phyloP scores from a whole-genome alignment of 108 stramenopile species.

The Skeletonema costatum region DNA sequence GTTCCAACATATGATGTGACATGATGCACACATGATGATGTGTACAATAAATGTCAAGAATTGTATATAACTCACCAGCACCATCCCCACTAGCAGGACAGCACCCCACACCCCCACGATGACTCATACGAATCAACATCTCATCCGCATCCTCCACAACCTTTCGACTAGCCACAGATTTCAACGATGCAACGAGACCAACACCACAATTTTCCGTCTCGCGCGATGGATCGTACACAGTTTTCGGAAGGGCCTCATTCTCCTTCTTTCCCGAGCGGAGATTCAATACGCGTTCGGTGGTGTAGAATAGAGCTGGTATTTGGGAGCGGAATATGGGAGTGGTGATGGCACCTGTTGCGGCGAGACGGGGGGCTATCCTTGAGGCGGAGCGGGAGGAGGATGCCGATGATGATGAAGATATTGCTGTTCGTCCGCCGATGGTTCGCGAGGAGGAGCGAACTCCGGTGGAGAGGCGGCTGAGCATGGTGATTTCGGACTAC shows the following conservation, averaged over 20 bases:
- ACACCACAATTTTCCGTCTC: constrained; percentile 94
- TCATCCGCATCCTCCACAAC: constrained; percentile 96
- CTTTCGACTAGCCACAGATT: constrained; percentile 80
- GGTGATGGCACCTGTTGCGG: background rate
- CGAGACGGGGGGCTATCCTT: background rate
- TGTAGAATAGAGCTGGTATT: constrained; percentile 47
- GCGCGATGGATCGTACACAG: constrained; percentile 67
- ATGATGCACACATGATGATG: background rate
- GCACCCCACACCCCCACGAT: constrained; percentile 94
- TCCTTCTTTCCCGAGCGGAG: constrained; percentile 46
- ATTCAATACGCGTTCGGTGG: constrained; percentile 71
- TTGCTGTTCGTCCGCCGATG: background rate
- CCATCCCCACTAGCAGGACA: constrained; percentile 93
- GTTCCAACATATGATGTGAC: constrained; percentile 1
- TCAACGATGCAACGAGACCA: constrained; percentile 86
- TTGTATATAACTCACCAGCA: constrained; percentile 67
- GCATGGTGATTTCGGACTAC: background rate
- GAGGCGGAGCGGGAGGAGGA: background rate
- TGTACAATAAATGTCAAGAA: background rate
- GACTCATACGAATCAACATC: constrained; percentile 97
- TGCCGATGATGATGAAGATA: background rate
- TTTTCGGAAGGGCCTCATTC: constrained; percentile 36
- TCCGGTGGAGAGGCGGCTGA: background rate
- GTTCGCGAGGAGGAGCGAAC: background rate
- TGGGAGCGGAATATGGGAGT: background rate